A percentile compares a stretch with the other conserved stretches of the same genome.
Evolutionary conservation across 1,284 basidiomycete genomes (phyloP).

Genomic region (Irpex rosettiformis): DNA sequence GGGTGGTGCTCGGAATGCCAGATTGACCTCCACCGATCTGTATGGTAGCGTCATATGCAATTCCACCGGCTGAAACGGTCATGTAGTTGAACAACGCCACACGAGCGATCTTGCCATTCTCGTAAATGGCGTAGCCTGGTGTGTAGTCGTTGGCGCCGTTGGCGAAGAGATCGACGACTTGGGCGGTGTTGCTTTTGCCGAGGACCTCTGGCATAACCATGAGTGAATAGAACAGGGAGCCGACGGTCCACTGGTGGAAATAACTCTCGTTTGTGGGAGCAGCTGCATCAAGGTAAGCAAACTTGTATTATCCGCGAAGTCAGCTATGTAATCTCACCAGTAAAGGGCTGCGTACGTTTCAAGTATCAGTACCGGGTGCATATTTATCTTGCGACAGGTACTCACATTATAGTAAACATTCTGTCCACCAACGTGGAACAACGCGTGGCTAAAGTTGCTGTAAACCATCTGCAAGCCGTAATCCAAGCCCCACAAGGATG

Average conservation of each 20-base stretch:
- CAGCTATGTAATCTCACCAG: no score
- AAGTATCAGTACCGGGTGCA: neutral
- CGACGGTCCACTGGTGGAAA: conserved; percentile 34
- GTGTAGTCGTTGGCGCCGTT: conserved; percentile 24
- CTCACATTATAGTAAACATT: conserved; percentile 65
- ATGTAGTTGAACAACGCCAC: conserved; percentile 46
- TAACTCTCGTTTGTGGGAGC: conserved; percentile 34
- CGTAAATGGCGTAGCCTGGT: conserved; percentile 33
- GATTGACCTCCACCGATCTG: conserved; percentile 26
- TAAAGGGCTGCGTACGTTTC: conserved; percentile 35
- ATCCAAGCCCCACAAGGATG: conserved; percentile 43
- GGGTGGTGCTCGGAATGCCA: conserved; percentile 20
- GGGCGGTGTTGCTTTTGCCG: conserved; percentile 28
- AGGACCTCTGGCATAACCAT: conserved; percentile 34
- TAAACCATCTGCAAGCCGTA: conserved; percentile 43
- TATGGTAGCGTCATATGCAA: conserved; percentile 29
- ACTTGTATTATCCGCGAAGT: no score
- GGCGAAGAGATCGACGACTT: conserved; percentile 26
- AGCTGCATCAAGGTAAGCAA: conserved; percentile 22
- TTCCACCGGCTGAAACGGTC: conserved; percentile 29
- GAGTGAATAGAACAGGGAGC: conserved; percentile 34
- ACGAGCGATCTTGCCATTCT: conserved; percentile 26
- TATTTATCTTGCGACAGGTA: neutral
- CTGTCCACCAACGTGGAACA: conserved; percentile 67
- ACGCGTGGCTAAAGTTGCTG: conserved; percentile 52